A percentile compares a stretch with the other conserved stretches of the same genome.
These are phyloP conservation scores for Parachaetomium inaequale DNA, from an alignment of 495 filamentous ascomycete genomes.

Conservation along the genomic window DNA sequence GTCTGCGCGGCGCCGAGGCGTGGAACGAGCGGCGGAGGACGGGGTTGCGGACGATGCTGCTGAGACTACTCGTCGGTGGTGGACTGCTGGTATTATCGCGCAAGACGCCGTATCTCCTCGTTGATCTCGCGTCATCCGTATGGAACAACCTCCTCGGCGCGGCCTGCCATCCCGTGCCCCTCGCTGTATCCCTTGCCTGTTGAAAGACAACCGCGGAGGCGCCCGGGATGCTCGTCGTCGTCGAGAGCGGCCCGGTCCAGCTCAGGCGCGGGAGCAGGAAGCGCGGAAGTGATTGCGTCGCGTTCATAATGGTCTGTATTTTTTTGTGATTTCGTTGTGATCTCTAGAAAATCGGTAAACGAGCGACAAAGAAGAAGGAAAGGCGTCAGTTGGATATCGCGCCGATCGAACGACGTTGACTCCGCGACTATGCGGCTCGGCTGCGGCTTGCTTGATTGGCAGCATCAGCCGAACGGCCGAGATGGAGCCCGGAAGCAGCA, in stretches of 20 bases:
- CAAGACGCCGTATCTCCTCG: background rate
- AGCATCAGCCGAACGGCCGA: background rate
- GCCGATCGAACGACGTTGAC: background rate
- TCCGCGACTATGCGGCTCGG: conserved; percentile 2
- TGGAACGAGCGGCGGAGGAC: conserved; percentile 59
- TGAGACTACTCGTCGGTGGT: background rate
- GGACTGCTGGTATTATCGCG: background rate
- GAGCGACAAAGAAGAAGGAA: background rate
- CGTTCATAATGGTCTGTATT: conserved; percentile 24
- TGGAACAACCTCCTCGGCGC: conserved; percentile 16
- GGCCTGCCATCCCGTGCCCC: conserved; percentile 4
- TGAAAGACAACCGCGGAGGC: conserved; percentile 17
- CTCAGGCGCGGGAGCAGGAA: conserved; percentile 54
- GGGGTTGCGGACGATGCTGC: conserved; percentile 26
- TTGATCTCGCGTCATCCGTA: background rate
- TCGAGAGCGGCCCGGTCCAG: conserved; percentile 40
- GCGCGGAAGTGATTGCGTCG: conserved; percentile 40
- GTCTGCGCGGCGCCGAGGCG: conserved; percentile 53
- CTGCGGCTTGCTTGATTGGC: conserved; percentile 14
- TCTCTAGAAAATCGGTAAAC: background rate
- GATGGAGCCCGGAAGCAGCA: background rate
- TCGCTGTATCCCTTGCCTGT: conserved; percentile 10
- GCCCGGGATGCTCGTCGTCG: conserved; percentile 11
- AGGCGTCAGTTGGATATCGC: background rate
- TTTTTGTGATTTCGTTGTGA: background rate